Evolutionary conservation across 495 filamentous ascomycete genomes (phyloP).

Genomic region (Bacidia rubella): DNA sequence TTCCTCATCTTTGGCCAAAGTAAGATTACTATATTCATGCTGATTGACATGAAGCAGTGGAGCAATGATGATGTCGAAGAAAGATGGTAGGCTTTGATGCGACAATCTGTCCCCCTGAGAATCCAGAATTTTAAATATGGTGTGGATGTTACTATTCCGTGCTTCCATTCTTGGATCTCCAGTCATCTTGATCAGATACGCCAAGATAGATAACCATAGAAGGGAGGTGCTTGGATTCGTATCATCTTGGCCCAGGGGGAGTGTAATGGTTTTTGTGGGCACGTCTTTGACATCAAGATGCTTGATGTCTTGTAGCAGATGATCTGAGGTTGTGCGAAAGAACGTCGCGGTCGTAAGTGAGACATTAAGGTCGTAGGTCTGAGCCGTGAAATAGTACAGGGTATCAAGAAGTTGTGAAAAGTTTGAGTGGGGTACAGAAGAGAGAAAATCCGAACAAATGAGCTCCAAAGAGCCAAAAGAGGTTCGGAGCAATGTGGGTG

Average conservation of each 20-base stretch:
- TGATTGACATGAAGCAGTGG: background rate
- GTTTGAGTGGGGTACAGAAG: slow-evolving; percentile 61
- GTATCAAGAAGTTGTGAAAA: slow-evolving; percentile 77
- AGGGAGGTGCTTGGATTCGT: slow-evolving; percentile 34
- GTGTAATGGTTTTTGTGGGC: background rate
- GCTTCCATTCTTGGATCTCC: slow-evolving; percentile 71
- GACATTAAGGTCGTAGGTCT: slow-evolving; percentile 87
- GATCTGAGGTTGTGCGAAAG: slow-evolving; percentile 90
- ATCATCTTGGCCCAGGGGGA: background rate
- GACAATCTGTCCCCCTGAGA: slow-evolving; percentile 26
- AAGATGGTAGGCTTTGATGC: background rate
- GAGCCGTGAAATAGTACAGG: slow-evolving; percentile 72
- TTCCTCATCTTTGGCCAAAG: background rate
- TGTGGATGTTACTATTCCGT: slow-evolving; percentile 83
- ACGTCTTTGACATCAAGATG: slow-evolving; percentile 29
- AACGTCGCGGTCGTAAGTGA: slow-evolving; percentile 87
- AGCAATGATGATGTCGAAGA: background rate
- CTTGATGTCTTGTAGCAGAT: slow-evolving; percentile 42
- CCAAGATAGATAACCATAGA: slow-evolving; percentile 74
- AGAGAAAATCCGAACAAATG: slow-evolving; percentile 86
- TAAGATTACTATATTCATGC: background rate
- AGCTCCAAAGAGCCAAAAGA: slow-evolving; percentile 83
- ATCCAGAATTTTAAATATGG: slow-evolving; percentile 80
- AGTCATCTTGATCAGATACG: slow-evolving; percentile 62
- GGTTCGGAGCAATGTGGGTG: slow-evolving; percentile 61